A percentile compares a stretch with the other conserved stretches of the same genome.
phyloP scores from a whole-genome alignment of 148 eudicot genomes.

The Tetragonia tetragonoides region DNA sequence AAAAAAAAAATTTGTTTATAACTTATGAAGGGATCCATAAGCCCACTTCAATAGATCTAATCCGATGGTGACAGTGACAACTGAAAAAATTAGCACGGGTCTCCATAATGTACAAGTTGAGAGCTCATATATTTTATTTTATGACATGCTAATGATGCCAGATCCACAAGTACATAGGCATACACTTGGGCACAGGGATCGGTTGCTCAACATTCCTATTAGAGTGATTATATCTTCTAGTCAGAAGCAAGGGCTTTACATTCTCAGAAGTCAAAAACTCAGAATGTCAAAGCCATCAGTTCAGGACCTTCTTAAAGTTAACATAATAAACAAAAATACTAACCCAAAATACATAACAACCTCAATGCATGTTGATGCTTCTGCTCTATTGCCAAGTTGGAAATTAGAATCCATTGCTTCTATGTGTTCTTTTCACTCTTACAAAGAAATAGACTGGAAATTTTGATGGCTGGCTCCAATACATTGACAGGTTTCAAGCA shows the following conservation, averaged over 20 bases:
- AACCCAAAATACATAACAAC: neutral
- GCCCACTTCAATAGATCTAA: neutral
- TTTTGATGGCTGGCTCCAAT: neutral
- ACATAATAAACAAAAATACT: neutral
- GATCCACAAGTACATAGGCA: neutral
- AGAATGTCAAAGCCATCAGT: neutral
- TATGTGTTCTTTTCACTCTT: no score
- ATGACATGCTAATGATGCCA: neutral
- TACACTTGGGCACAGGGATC: neutral
- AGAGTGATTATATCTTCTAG: neutral
- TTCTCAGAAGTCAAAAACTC: neutral
- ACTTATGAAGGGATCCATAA: no score
- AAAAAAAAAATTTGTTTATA: no score
- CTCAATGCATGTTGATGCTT: neutral
- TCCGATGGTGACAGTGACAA: neutral
- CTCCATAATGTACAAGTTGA: neutral
- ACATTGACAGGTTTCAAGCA: neutral
- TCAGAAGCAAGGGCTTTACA: neutral
- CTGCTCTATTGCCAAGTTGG: neutral
- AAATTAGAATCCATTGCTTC: neutral
- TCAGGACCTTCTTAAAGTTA: neutral
- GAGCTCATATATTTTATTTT: neutral
- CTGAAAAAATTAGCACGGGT: neutral
- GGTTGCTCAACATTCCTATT: neutral
- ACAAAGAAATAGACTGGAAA: no score